Evolutionary conservation across 768 basidiomycete species (phyloP).

Genomic region (Termitomyces sp.): DNA sequence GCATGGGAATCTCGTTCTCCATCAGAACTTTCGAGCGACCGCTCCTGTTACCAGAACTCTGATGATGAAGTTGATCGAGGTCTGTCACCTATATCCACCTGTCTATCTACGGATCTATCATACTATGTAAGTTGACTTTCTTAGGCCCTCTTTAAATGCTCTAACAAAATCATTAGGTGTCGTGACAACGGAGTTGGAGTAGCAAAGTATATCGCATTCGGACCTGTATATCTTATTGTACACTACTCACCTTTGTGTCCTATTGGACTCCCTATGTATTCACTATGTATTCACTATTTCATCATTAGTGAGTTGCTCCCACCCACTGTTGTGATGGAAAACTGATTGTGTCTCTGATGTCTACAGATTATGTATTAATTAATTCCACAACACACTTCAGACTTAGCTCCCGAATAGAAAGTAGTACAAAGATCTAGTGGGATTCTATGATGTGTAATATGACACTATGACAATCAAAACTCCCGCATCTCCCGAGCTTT

Average conservation of each 20-base stretch:
- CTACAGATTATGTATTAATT: slow-evolving; percentile 15
- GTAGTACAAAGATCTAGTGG: not conserved
- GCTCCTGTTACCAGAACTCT: slow-evolving; percentile 8
- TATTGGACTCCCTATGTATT: slow-evolving; percentile 4
- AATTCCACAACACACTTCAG: not conserved
- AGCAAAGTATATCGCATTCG: not conserved
- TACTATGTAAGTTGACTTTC: slow-evolving; percentile 25
- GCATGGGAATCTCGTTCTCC: slow-evolving; percentile 12
- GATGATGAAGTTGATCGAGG: slow-evolving; percentile 12
- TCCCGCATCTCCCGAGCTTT: slow-evolving; percentile 6
- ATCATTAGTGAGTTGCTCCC: slow-evolving; percentile 14
- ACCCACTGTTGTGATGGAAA: slow-evolving; percentile 7
- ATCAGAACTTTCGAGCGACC: slow-evolving; percentile 9
- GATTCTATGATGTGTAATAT: not conserved
- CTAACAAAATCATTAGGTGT: slow-evolving; percentile 2
- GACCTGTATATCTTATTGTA: slow-evolving; percentile 14
- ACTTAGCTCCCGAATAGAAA: slow-evolving; percentile 6
- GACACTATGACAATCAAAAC: not conserved
- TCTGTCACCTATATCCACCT: slow-evolving; percentile 19
- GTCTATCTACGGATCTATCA: slow-evolving; percentile 23
- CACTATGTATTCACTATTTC: slow-evolving; percentile 9
- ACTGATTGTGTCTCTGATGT: slow-evolving; percentile 10
- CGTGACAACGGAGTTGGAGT: slow-evolving; percentile 6
- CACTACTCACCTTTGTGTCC: slow-evolving; percentile 5
- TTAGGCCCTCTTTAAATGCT: not conserved